Conservation (phyloP, 805 yeast genomes). For the Nakazawaea wyomingensis region DNA sequence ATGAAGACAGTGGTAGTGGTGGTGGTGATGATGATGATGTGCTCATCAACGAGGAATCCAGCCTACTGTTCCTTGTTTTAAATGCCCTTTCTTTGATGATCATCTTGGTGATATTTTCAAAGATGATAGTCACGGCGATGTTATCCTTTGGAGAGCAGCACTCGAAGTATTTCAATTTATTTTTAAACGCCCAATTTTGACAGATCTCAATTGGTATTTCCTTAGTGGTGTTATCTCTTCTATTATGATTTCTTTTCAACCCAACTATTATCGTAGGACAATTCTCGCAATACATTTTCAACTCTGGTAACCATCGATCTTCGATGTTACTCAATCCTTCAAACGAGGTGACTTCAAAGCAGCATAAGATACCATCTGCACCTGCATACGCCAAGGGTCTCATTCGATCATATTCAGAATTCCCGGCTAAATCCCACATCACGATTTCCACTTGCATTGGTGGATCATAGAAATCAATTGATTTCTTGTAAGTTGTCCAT, state of each 20-base stretch:
- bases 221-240: constrained; percentile 17
- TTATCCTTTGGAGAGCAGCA: constrained; percentile 23
- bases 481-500: too few relatives aligned
- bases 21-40: not conserved
- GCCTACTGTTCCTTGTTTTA: not conserved
- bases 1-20: not conserved
- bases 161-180: constrained; percentile 31
- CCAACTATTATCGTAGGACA: constrained; percentile 33
- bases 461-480: too few relatives aligned
- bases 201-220: constrained; percentile 22
- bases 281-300: constrained; percentile 32
- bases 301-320: constrained; percentile 40
- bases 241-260: constrained; percentile 30
- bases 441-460: constrained; percentile 23
- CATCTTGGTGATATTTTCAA: constrained; percentile 13
- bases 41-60: not conserved
- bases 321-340: constrained; percentile 29
- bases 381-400: constrained; percentile 38
- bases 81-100: constrained; percentile 8
- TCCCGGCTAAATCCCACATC: constrained; percentile 40
- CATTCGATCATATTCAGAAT: constrained; percentile 32
- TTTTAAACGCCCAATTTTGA: constrained; percentile 24
- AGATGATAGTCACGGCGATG: constrained; percentile 12
- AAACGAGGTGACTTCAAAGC: constrained; percentile 31
- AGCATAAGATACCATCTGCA: constrained; percentile 32